Evolutionary conservation across 345 rosid genomes (phyloP).

Genomic region (Chamaenerion angustifolium): DNA sequence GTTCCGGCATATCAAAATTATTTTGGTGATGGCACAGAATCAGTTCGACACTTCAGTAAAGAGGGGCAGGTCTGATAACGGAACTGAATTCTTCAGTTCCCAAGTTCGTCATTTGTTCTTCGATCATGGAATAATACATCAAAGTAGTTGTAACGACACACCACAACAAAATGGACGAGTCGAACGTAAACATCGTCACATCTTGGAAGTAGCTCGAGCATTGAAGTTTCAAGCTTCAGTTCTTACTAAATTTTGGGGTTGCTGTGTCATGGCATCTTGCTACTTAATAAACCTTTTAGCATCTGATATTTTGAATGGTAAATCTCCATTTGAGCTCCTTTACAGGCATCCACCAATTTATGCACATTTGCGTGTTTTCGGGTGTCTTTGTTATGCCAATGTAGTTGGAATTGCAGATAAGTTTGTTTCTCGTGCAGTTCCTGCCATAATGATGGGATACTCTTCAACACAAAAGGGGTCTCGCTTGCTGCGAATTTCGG

Average conservation of each 20-base stretch:
- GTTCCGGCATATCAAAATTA: not conserved
- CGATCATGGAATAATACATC: not conserved
- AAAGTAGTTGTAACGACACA: not conserved
- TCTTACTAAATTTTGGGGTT: not conserved
- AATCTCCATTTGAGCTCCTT: not conserved
- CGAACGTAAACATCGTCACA: not conserved
- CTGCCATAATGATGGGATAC: not conserved
- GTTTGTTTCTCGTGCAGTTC: not conserved
- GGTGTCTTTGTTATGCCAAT: not conserved
- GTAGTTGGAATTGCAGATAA: not conserved
- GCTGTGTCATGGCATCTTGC: not conserved
- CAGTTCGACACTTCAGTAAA: not conserved
- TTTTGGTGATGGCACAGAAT: not conserved
- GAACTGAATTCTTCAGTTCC: not conserved
- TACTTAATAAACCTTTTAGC: not conserved
- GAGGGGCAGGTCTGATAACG: not conserved
- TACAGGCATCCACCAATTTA: not conserved
- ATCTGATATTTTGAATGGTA: not conserved
- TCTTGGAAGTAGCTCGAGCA: not conserved
- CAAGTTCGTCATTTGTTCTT: not conserved
- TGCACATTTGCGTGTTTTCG: not conserved
- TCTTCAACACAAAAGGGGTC: not conserved
- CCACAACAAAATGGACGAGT: slow-evolving; percentile 2
- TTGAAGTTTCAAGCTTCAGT: not conserved
- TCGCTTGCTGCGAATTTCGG: too few relatives aligned